A percentile compares a stretch with the other conserved stretches of the same genome.
Conservation (phyloP, 1,284 basidiomycete genomes). For the Boletus hoseneyae region DNA sequence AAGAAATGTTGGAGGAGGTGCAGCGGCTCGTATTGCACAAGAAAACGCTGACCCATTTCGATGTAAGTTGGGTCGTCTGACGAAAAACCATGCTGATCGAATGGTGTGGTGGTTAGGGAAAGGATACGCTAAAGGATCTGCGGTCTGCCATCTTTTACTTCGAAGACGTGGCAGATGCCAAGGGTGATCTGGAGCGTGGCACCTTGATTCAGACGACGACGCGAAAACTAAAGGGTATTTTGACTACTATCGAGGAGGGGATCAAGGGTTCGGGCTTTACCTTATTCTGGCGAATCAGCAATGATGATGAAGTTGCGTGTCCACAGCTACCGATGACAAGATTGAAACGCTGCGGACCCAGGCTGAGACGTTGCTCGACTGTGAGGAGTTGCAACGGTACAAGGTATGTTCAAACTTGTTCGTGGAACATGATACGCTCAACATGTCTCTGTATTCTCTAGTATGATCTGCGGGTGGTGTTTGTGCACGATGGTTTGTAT, state of each 20-base stretch:
- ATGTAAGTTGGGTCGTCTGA: conserved; percentile 43
- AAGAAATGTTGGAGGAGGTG: conserved; percentile 47
- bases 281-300: not conserved
- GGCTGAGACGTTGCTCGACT: conserved; percentile 48
- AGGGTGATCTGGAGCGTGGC: conserved; percentile 46
- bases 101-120: conserved; percentile 40
- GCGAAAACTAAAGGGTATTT: conserved; percentile 47
- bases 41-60: conserved; percentile 45
- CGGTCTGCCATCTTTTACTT: conserved; percentile 63
- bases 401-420: conserved; percentile 42
- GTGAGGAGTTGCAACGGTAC: conserved; percentile 57
- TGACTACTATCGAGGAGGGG: conserved; percentile 50
- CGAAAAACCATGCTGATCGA: not conserved
- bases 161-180: conserved; percentile 55
- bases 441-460: conserved; percentile 24
- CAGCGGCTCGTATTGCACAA: conserved; percentile 44
- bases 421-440: not conserved
- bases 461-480: conserved; percentile 75
- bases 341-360: conserved; percentile 45
- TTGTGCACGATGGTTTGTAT: conserved; percentile 70
- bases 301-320: not conserved
- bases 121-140: conserved; percentile 59
- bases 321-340: conserved; percentile 50
- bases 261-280: conserved; percentile 44
- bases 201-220: conserved; percentile 41